A percentile compares a stretch with the other conserved stretches of the same genome.
phyloP scores from a whole-genome alignment of 2,329 filamentous ascomycete species.

The Fusarium sp. region DNA sequence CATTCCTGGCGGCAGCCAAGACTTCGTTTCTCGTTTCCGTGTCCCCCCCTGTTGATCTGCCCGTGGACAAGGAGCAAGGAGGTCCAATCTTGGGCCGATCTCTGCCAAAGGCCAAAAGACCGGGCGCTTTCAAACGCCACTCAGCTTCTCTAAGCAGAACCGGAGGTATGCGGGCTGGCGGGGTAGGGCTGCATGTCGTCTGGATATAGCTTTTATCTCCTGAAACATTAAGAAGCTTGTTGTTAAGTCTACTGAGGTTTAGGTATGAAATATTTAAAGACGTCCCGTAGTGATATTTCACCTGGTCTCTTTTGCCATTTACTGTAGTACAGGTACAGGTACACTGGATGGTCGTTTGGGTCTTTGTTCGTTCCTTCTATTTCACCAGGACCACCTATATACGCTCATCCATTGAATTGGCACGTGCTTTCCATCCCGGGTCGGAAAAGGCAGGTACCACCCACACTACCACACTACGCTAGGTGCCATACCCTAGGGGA shows the following conservation, averaged over 20 bases:
- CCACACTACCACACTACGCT: too few species aligned
- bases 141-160: slow-evolving; percentile 11
- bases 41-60: slow-evolving; percentile 27
- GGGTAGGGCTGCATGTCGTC: slow-evolving; percentile 35
- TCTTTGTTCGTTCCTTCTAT: slow-evolving; percentile 25
- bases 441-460: slow-evolving; percentile 36
- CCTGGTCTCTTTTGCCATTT: slow-evolving; percentile 5
- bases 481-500: slow-evolving; percentile 13
- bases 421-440: slow-evolving; percentile 34
- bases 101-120: slow-evolving; percentile 13
- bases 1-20: slow-evolving; percentile 31
- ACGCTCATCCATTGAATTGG: slow-evolving; percentile 17
- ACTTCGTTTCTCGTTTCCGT: slow-evolving; percentile 17
- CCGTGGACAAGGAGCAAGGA: slow-evolving; percentile 26
- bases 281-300: neutral
- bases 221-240: slow-evolving; percentile 23
- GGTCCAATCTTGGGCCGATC: slow-evolving; percentile 11
- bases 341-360: neutral
- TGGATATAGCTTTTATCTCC: slow-evolving; percentile 30
- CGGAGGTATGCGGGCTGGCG: slow-evolving; percentile 38
- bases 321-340: neutral
- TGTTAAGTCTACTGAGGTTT: neutral
- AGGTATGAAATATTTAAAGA: neutral
- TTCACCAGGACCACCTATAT: slow-evolving; percentile 19
- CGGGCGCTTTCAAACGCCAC: slow-evolving; percentile 29